Evolutionary conservation across 306 rosid species (phyloP).

Genomic region (Pueraria montana): DNA sequence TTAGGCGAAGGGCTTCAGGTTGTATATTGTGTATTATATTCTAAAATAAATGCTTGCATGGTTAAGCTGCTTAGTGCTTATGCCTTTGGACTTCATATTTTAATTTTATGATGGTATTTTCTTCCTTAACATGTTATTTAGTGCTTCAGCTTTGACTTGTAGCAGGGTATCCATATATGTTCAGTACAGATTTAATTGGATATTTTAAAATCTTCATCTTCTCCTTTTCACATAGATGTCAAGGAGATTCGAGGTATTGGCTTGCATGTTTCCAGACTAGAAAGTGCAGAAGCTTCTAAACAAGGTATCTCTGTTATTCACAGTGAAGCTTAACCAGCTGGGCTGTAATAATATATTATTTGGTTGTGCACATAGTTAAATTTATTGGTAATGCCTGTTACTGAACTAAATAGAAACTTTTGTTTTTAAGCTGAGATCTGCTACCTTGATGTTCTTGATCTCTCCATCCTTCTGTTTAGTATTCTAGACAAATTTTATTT

Average conservation of each 20-base stretch:
- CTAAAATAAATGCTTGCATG: slow-evolving; percentile 33
- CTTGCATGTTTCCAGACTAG: slow-evolving; percentile 92
- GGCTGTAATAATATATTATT: slow-evolving; percentile 29
- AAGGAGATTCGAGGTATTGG: slow-evolving; percentile 97
- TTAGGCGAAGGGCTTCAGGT: not conserved
- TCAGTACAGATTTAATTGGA: slow-evolving; percentile 28
- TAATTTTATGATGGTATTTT: slow-evolving; percentile 15
- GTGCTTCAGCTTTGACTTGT: slow-evolving; percentile 34
- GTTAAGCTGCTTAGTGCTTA: not conserved
- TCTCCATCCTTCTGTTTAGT: slow-evolving; percentile 5
- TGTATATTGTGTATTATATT: not conserved
- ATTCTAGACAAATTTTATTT: not conserved
- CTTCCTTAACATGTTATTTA: slow-evolving; percentile 10
- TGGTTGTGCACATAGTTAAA: not conserved
- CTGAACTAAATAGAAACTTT: slow-evolving; percentile 27
- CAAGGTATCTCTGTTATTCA: slow-evolving; percentile 65
- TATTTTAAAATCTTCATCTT: slow-evolving; percentile 38
- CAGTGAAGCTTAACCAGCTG: slow-evolving; percentile 10
- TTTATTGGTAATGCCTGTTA: not conserved
- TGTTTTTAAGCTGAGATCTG: slow-evolving; percentile 38
- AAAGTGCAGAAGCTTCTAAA: slow-evolving; percentile 69
- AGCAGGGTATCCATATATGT: slow-evolving; percentile 25
- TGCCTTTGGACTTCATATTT: not conserved
- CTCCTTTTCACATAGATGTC: slow-evolving; percentile 66
- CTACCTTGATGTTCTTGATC: slow-evolving; percentile 17